Evolutionary conservation across 164 flowering plant genomes (phyloP).

Genomic region (Tetracentron sinense): DNA sequence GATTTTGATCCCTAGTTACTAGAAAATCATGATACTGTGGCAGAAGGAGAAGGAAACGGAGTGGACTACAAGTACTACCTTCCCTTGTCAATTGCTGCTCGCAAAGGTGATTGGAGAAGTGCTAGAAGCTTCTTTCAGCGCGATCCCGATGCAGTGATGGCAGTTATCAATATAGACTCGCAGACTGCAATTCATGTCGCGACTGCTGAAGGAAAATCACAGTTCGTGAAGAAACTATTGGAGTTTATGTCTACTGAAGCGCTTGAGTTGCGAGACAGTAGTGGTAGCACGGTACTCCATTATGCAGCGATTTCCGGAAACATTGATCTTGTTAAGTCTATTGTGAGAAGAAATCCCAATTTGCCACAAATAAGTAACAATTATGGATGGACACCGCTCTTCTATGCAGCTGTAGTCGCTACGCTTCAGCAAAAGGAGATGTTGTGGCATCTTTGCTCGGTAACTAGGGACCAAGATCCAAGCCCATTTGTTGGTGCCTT

Average conservation of each 20-base stretch:
- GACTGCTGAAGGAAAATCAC: not conserved
- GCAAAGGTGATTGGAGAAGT: slow-evolving; percentile 11
- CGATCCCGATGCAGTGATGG: slow-evolving; percentile 13
- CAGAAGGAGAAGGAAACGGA: no score
- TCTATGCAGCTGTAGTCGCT: not conserved
- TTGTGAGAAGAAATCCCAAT: slow-evolving; percentile 10
- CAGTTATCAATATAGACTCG: not conserved
- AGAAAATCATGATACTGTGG: no score
- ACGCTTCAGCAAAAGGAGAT: not conserved
- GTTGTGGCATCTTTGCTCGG: no score
- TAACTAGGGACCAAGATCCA: not conserved
- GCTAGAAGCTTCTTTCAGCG: not conserved
- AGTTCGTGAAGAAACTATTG: slow-evolving; percentile 10
- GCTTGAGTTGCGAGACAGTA: not conserved
- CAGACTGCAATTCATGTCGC: slow-evolving; percentile 17
- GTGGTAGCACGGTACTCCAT: slow-evolving; percentile 12
- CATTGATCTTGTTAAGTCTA: not conserved
- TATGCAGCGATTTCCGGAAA: slow-evolving; percentile 13
- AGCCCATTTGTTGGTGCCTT: not conserved
- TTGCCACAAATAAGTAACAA: not conserved
- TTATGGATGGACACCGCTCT: not conserved
- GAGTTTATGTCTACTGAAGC: not conserved
- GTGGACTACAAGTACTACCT: slow-evolving; percentile 6
- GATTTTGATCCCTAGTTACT: no score
- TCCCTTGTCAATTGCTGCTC: slow-evolving; percentile 12